phyloP scores from a whole-genome alignment of 768 basidiomycete species.

The Pleurotus sapidus region DNA sequence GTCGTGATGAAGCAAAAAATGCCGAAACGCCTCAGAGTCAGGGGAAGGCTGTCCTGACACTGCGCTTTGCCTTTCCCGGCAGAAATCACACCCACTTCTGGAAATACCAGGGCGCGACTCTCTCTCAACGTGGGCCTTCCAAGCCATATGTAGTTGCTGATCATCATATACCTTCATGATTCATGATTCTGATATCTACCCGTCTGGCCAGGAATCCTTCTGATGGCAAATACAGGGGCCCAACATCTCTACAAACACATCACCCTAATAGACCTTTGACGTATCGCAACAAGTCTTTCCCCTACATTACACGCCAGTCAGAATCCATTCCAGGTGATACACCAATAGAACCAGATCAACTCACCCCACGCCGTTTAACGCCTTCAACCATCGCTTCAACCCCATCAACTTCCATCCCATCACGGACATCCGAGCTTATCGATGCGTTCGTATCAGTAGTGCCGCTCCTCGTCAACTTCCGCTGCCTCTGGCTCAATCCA shows the following conservation, averaged over 20 bases:
- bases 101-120: no score
- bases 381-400: constrained; percentile 76
- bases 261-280: constrained; percentile 65
- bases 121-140: no score
- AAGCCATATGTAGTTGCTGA: no score
- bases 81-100: neutral
- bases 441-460: neutral
- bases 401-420: constrained; percentile 33
- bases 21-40: neutral
- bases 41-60: neutral
- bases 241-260: constrained; percentile 15
- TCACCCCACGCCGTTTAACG: constrained; percentile 73
- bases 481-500: constrained; percentile 57
- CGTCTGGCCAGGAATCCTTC: neutral
- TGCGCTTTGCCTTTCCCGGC: neutral
- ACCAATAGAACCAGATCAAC: constrained; percentile 30
- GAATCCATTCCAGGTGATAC: neutral
- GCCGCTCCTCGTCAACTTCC: constrained; percentile 23
- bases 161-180: no score
- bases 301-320: constrained; percentile 35
- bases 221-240: neutral
- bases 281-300: constrained; percentile 68
- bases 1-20: constrained; percentile 3
- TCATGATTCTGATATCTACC: neutral
- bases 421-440: neutral